A percentile compares a stretch with the other conserved stretches of the same genome.
Conservation (phyloP, 140 eudicot species). For the Stevia rebaudiana region DNA sequence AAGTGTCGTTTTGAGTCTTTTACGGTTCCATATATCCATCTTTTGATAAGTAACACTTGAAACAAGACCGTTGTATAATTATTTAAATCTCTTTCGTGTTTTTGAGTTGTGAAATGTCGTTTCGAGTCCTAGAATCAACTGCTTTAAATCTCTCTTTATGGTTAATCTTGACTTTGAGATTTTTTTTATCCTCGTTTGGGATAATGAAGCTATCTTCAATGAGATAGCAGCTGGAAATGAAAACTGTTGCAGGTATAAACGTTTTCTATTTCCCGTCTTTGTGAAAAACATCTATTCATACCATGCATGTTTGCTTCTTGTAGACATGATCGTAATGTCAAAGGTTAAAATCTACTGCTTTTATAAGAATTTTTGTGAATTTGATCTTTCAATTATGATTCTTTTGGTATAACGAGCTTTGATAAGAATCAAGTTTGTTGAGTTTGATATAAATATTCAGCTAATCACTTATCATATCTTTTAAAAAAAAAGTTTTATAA, state of each 20-base stretch:
- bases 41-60: not conserved
- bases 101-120: not conserved
- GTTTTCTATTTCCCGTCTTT: not conserved
- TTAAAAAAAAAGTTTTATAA: too few relatives aligned
- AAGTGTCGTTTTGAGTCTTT: not conserved
- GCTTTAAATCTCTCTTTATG: not conserved
- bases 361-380: not conserved
- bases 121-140: not conserved
- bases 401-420: not conserved
- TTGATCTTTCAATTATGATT: not conserved
- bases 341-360: constrained; percentile 1
- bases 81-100: not conserved
- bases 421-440: not conserved
- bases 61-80: constrained; percentile 3
- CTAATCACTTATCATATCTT: not conserved
- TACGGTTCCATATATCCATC: not conserved
- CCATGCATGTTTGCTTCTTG: constrained; percentile 5
- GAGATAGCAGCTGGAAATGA: not conserved
- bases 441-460: not conserved
- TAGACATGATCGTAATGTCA: not conserved
- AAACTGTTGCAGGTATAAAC: not conserved
- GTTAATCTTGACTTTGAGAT: not conserved
- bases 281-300: not conserved
- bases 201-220: not conserved
- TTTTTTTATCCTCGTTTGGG: not conserved